Evolutionary conservation across 2,329 filamentous ascomycete genomes (phyloP).

Genomic region (Penicillium griseofulvum): DNA sequence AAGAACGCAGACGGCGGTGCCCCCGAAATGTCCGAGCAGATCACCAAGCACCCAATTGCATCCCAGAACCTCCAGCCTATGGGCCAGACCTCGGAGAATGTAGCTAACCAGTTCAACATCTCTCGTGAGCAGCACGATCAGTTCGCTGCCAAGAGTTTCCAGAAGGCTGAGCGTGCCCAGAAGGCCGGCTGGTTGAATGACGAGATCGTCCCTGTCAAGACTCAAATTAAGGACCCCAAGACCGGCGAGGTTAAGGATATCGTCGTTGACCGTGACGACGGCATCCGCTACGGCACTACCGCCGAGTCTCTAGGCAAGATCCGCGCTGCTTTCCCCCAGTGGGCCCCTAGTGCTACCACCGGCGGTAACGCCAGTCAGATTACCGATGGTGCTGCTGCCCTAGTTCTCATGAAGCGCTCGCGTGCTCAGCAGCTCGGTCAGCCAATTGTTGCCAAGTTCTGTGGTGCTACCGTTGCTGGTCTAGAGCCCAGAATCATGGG

Average conservation of each 20-base stretch:
- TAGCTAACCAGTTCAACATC: conserved; percentile 76
- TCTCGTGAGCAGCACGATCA: conserved; percentile 69
- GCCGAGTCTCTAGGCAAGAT: conserved; percentile 80
- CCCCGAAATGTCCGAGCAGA: conserved; percentile 76
- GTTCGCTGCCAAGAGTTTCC: conserved; percentile 81
- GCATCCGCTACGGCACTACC: conserved; percentile 78
- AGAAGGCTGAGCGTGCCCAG: conserved; percentile 80
- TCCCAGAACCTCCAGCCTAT: conserved; percentile 93
- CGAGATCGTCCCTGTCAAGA: conserved; percentile 80
- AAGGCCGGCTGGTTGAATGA: conserved; percentile 78
- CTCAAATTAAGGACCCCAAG: conserved; percentile 83
- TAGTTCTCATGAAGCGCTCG: conserved; percentile 87
- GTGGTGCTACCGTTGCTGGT: conserved; percentile 76
- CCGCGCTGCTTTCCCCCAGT: conserved; percentile 76
- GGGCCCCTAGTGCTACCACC: conserved; percentile 74
- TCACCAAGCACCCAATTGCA: conserved; percentile 71
- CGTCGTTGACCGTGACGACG: conserved; percentile 77
- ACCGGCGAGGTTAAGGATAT: conserved; percentile 76
- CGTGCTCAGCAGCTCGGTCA: conserved; percentile 82
- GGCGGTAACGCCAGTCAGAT: conserved; percentile 92
- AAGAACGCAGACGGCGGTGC: conserved; percentile 78
- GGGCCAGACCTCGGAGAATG: conserved; percentile 87
- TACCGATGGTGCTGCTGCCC: conserved; percentile 85
- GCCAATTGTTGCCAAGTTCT: conserved; percentile 83
- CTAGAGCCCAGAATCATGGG: conserved; percentile 91